Percentiles rank a stretch among this genome's conserved stretches.
phyloP scores from a whole-genome alignment of 1,284 basidiomycete genomes.

The Malassezia caprae region DNA sequence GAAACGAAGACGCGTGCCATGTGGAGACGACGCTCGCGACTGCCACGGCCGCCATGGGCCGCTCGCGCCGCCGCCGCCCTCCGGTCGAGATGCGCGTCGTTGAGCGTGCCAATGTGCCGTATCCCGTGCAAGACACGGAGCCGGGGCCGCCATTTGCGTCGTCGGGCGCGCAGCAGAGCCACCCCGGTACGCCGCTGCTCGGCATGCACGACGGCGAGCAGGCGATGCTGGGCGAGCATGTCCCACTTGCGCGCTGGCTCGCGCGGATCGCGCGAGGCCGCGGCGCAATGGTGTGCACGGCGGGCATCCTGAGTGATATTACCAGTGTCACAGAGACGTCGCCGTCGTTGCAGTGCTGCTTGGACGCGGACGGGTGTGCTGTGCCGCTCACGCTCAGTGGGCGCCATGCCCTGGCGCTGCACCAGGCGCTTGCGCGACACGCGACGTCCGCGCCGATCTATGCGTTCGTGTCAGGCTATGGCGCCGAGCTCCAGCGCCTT shows the following conservation, averaged over 20 bases:
- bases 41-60: slow-evolving; percentile 6
- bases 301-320: background rate
- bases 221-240: slow-evolving; percentile 7
- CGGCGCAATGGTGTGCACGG: slow-evolving; percentile 11
- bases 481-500: slow-evolving; percentile 9
- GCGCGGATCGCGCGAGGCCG: slow-evolving; percentile 6
- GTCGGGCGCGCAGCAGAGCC: background rate
- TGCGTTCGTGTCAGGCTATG: slow-evolving; percentile 14
- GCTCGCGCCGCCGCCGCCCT: slow-evolving; percentile 1
- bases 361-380: background rate
- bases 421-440: background rate
- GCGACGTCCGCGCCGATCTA: background rate
- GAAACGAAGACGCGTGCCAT: background rate
- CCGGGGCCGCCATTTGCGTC: background rate
- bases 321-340: background rate
- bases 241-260: slow-evolving; percentile 6
- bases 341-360: slow-evolving; percentile 7
- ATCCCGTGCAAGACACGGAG: background rate
- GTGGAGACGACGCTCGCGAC: slow-evolving; percentile 6
- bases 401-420: background rate
- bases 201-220: background rate
- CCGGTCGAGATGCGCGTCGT: background rate
- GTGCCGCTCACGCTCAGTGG: slow-evolving; percentile 8
- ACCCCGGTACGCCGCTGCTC: slow-evolving; percentile 3
- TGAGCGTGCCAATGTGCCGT: slow-evolving; percentile 1